A percentile compares a stretch with the other conserved stretches of the same genome.
These are phyloP conservation scores for Aspergillus japonicus DNA, from an alignment of 2,329 filamentous ascomycete species.

Conservation along the genomic window DNA sequence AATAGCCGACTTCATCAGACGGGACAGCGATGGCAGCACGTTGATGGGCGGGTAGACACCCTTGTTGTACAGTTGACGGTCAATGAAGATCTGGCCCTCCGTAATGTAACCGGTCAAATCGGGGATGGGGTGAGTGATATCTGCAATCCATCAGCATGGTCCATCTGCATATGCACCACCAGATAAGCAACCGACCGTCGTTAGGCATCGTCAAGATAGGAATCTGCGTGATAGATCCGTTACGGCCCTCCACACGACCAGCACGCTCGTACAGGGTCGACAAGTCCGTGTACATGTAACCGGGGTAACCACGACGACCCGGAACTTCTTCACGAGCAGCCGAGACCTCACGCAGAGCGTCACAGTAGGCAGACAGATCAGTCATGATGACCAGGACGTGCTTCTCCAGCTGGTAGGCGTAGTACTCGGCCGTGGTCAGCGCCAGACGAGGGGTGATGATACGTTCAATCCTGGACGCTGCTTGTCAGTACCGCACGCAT, in stretches of 20 bases:
- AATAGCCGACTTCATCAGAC: constrained; percentile 99
- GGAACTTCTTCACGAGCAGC: constrained; percentile 98
- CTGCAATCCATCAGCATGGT: constrained; percentile 37
- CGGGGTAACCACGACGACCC: constrained; percentile 97
- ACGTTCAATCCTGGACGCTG: constrained; percentile 77
- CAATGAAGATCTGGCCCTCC: constrained; percentile 97
- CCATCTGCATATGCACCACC: not conserved
- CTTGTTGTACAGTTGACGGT: constrained; percentile 91
- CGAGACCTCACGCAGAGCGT: constrained; percentile 97
- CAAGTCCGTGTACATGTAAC: constrained; percentile 99
- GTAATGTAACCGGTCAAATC: constrained; percentile 99
- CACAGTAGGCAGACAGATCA: constrained; percentile 96
- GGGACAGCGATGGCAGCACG: constrained; percentile 93
- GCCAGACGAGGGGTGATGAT: constrained; percentile 99
- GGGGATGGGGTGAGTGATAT: constrained; percentile 98
- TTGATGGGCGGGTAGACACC: constrained; percentile 99
- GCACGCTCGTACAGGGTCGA: constrained; percentile 99
- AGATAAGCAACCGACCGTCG: constrained; percentile 61
- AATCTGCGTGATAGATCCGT: constrained; percentile 98
- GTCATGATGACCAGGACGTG: constrained; percentile 98
- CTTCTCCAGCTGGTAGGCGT: constrained; percentile 99
- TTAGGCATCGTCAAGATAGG: constrained; percentile 99
- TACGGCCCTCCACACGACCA: constrained; percentile 92
- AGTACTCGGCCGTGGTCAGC: constrained; percentile 98
- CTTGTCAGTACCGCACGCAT: constrained; percentile 6